phyloP scores from a whole-genome alignment of 2,329 filamentous ascomycete species.

The Monosporascus sp. region DNA sequence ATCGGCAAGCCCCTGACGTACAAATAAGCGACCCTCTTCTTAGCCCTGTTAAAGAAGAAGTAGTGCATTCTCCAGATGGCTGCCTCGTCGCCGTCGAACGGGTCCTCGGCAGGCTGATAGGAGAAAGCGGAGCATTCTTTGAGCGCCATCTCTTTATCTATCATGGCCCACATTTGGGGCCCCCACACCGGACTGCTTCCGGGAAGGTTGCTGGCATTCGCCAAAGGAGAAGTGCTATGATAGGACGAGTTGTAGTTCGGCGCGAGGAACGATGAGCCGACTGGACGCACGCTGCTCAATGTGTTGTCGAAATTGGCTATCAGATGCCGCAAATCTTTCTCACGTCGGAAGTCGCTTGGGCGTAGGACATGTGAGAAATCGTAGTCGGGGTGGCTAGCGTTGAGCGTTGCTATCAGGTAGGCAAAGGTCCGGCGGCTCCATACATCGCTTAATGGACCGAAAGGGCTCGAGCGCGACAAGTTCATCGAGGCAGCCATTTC shows the following conservation, averaged over 20 bases:
- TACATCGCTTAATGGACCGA: constrained; percentile 82
- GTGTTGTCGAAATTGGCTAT: constrained; percentile 87
- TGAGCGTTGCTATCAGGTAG: constrained; percentile 92
- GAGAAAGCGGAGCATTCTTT: constrained; percentile 85
- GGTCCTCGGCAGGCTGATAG: constrained; percentile 84
- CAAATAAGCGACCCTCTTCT: constrained; percentile 90
- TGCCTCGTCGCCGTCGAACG: constrained; percentile 86
- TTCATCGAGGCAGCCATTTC: constrained; percentile 65
- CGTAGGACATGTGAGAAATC: constrained; percentile 92
- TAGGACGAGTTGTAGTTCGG: constrained; percentile 36
- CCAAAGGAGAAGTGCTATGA: constrained; percentile 31
- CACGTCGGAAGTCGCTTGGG: constrained; percentile 83
- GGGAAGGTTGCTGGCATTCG: constrained; percentile 34
- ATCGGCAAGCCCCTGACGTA: constrained; percentile 86
- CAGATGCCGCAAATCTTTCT: constrained; percentile 71
- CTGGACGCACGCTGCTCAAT: constrained; percentile 77
- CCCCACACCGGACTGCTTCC: constrained; percentile 66
- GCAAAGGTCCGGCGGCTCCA: constrained; percentile 89
- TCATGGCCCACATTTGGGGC: constrained; percentile 82
- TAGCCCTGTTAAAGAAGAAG: constrained; percentile 93
- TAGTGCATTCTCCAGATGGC: constrained; percentile 95
- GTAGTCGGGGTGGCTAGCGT: constrained; percentile 93
- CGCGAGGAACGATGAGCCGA: constrained; percentile 32
- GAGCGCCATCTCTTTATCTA: constrained; percentile 92
- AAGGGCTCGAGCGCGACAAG: constrained; percentile 82